Base-by-base conservation (phyloP, 805 yeast genomes). In the Suhomyces kilbournensis region DNA sequence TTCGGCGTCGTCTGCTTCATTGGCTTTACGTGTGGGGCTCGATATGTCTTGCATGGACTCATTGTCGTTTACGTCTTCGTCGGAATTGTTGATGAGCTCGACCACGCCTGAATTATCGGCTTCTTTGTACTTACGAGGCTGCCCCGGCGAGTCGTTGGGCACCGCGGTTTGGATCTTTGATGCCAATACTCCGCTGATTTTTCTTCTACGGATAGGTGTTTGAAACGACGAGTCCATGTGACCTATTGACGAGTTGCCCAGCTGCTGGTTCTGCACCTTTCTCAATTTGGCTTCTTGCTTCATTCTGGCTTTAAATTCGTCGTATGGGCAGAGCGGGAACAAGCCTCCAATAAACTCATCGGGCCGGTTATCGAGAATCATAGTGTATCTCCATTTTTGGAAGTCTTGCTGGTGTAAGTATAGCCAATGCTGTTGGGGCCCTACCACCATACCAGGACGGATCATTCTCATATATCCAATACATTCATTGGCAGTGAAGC, bases 361-460 rank as follows among this genome's bases (percentile, higher is more conserved):
- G 1, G 96, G 85, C 28, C 80, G 68, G 53, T 80, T 79, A 54
- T 90, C 90, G 32, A 91, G 65, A 17, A 84, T 84, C 96, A 88
- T 91, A 9, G 97, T 90, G 61, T 85, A 89, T 68, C 90, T 82
- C 98, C 99, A 94, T 63, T 91, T 97, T 63, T 97, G 80, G 69
- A 94, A 94, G 60, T 92, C 97, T 68, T 90, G 86, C 70, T 94
- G 99, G 67, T 94, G 97, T 57, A 94, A 79, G 65, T 94, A 94
- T 53, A 94, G 78, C 99, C 99, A 94, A 73, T 94, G 99, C 68
- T 94, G 99, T 70, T 94, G 99, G 2, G 99, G 99, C 0, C 99
- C 99, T 28, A 94, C 99, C n/a, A 94, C 97, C 99, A 94, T 94
- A 42, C 99, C 99, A 0, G 99, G 99, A 60, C 99, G 82, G 56